Evolutionary conservation across 441 rosid species (phyloP), one percentile per base, ranked within the genome.

Genomic region (Theobroma grandiflorum): DNA sequence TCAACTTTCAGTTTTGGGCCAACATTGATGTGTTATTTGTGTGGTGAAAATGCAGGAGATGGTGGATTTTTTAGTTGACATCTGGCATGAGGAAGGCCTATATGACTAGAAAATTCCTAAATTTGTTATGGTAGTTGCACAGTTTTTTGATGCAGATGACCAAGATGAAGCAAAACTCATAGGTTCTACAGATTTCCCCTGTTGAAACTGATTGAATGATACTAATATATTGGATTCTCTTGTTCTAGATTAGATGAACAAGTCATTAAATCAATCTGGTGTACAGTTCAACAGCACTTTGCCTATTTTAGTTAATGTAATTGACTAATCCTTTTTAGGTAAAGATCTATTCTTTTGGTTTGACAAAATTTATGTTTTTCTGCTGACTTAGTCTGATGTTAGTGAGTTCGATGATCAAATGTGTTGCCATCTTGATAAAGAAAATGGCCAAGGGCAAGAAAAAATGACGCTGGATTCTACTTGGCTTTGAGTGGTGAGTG

Each of bases 61-160:
- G 94, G 94, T 92, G 83, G 87, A 92, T 75, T 87, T 90, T 81
- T 85, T 89, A 63, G 90, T 84, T 11, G 92, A 87, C 83, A 74
- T 63, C 71, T 92, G 91, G 92, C 90, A 79, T 2, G 94, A 85
- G 55, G 94, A 90, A 78, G 86, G 89, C 82, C 94, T 88, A 72
- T 89, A 86, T 76, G 89, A 88, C 74, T 87, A 86, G 84, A 75
- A 43, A 15, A 40, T 16, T 6, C 47, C 6, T 55, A 45, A 67
- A 26, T 45, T 62, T 64, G 63, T 83, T 61, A 1, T 37, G 50
- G 22, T 18, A 42, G 58, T 62, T 78, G 78, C 71, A 64, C 59
- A 3, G 59, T 81, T 81, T 82, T 77, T 78, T 78, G 72, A 65
- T 75, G 82, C 86, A 82, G 80, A 76, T 75, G 71, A 78, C 50